Percentiles rank a stretch among this genome's conserved stretches.
Conservation (phyloP, 345 rosid species). For the Diplotaxis tenuifolia region DNA sequence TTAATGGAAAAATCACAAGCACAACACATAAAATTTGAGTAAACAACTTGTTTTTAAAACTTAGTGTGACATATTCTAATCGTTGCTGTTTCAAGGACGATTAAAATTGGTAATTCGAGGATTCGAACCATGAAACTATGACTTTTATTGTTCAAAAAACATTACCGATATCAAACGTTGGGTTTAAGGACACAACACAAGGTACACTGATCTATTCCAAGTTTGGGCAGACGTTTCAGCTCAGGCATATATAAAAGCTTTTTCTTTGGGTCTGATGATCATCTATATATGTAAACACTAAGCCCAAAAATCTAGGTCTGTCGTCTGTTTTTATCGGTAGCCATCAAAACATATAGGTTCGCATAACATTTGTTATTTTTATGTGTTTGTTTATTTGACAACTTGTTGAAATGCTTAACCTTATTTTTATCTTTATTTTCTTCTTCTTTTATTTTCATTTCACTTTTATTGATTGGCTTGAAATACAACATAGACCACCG, state of each 20-base stretch:
- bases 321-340: background rate
- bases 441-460: background rate
- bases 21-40: background rate
- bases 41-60: background rate
- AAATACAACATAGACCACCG: background rate
- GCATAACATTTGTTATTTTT: background rate
- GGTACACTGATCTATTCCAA: too few relatives aligned
- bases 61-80: background rate
- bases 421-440: background rate
- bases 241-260: too few relatives aligned
- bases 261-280: too few relatives aligned
- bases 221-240: too few relatives aligned
- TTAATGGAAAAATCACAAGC: too few relatives aligned
- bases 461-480: background rate
- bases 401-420: background rate
- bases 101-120: background rate
- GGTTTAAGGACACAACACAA: too few relatives aligned
- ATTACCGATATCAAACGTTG: background rate
- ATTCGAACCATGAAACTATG: background rate
- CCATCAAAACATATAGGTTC: background rate
- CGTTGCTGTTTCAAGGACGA: background rate
- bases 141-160: background rate
- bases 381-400: background rate
- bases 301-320: background rate
- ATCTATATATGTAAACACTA: background rate